phyloP scores from a whole-genome alignment of 768 basidiomycete species.

The Lactarius tabidus region DNA sequence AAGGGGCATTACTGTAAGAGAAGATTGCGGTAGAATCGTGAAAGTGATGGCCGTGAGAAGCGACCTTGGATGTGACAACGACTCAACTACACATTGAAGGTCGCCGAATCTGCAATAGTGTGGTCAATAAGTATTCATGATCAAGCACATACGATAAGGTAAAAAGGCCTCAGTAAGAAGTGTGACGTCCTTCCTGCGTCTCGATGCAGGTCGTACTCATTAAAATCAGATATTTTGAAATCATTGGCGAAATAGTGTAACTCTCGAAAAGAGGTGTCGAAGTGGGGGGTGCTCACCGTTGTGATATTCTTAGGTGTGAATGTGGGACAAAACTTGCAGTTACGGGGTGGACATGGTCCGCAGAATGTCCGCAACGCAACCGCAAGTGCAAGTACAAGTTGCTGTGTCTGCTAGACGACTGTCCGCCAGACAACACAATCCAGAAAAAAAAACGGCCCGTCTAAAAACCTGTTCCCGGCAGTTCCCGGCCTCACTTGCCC shows the following conservation, averaged over 20 bases:
- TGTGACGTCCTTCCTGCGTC: constrained; percentile 24
- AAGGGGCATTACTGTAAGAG: background rate
- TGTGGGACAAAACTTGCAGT: background rate
- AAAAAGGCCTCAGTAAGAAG: constrained; percentile 17
- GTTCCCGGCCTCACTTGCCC: too few relatives aligned
- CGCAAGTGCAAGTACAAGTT: too few relatives aligned
- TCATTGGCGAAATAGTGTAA: constrained; percentile 27
- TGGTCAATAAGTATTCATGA: background rate
- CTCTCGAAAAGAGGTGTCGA: background rate
- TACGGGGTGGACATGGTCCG: too few relatives aligned
- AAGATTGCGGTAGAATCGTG: background rate
- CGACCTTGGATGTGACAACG: background rate
- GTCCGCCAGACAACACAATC: too few relatives aligned
- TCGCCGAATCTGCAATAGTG: constrained; percentile 1
- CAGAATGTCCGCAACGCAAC: too few relatives aligned
- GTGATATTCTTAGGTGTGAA: background rate
- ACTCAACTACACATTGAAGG: background rate
- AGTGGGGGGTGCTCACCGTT: constrained; percentile 9
- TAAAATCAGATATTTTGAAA: constrained; percentile 33
- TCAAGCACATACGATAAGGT: background rate
- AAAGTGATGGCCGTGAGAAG: background rate
- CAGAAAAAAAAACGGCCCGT: background rate
- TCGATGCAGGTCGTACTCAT: constrained; percentile 33
- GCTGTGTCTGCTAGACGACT: too few relatives aligned
- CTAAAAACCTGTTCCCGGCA: background rate